Evolutionary conservation across 2,329 filamentous ascomycete genomes (phyloP), one percentile per base, ranked within the genome.

Genomic region (Alternaria infectoria): DNA sequence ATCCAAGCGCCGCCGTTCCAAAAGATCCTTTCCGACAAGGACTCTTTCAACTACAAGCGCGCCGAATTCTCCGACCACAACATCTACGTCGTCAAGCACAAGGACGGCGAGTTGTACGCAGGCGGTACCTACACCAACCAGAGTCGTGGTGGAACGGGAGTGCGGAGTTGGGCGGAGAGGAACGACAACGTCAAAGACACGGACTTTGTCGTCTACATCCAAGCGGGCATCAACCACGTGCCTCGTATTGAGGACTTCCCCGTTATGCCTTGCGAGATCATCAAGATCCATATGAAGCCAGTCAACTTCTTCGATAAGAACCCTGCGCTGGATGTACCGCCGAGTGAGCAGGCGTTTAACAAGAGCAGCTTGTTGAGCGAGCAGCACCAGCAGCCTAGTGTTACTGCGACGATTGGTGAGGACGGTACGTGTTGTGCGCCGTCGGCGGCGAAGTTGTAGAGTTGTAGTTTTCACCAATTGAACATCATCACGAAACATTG

Each of bases 81-180:
- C 62, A 81, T 89, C 36, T 89, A 87, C 77, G 87, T 88, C 17
- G 84, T 85, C 32, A 83, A 83, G 64, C 84, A 89, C 76, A 80
- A 81, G 40, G 87, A 89, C 69, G 83, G 85, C 59, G 86, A 89
- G 76, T 79, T 89, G 3, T 89, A 84, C 75, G 85, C 87, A 0
- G 88, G 87, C 3, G 88, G 88, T 5, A 81, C 84, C 57, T 88
- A 88, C 74, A 87, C 87, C 0, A 88, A 87, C 68, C 88, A 90
- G 73, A 89, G 86, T 36, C 77, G 85, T 68, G 82, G 86, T 59
- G 77, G 84, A 59, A 81, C 79, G 21, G 79, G 85, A 62, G 85
- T 85, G 43, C 76, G 81, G 60, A 74, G 77, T 45, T 86, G 83
- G 81, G 85, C 84, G 0, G 79, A 83, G 15, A 80, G 85, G n/a